phyloP scores from a whole-genome alignment of 2,329 filamentous ascomycete species.

The Colletotrichum musicola region DNA sequence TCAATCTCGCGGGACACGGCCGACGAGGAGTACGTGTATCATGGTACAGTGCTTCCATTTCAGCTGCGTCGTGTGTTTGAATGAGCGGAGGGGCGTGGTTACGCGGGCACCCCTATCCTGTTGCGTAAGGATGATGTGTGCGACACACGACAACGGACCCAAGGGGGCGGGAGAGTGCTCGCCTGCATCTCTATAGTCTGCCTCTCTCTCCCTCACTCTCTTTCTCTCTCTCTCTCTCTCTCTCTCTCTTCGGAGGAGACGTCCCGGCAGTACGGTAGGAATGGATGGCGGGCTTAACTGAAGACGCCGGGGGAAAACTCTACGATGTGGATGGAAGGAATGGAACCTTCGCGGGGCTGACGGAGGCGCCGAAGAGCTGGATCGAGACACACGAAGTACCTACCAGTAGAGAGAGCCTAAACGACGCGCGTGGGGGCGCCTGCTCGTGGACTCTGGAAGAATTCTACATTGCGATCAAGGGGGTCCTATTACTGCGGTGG shows the following conservation, averaged over 20 bases:
- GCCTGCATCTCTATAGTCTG: not conserved
- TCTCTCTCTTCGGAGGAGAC: not conserved
- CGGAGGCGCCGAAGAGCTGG: constrained; percentile 20
- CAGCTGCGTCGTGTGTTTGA: not conserved
- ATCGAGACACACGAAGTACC: constrained; percentile 9
- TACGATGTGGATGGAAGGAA: not conserved
- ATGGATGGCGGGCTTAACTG: constrained; percentile 4
- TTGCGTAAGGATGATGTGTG: not conserved
- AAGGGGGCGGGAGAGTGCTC: not conserved
- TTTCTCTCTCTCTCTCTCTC: not conserved
- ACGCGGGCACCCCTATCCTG: constrained; percentile 16
- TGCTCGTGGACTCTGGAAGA: not conserved
- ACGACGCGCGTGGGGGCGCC: not conserved
- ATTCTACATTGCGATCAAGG: constrained; percentile 3
- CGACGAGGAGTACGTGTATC: not conserved
- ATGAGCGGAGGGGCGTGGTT: not conserved
- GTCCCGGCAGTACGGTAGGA: constrained; percentile 15
- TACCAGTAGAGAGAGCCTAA: not conserved
- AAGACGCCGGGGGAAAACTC: not conserved
- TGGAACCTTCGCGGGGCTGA: not conserved
- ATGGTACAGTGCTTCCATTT: constrained; percentile 1
- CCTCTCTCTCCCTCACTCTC: not conserved
- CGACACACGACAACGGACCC: not conserved
- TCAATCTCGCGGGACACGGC: constrained; percentile 13
- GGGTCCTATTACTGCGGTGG: not conserved